Base-by-base conservation (phyloP, 1,284 basidiomycete genomes). In the Boletus smithii region DNA sequence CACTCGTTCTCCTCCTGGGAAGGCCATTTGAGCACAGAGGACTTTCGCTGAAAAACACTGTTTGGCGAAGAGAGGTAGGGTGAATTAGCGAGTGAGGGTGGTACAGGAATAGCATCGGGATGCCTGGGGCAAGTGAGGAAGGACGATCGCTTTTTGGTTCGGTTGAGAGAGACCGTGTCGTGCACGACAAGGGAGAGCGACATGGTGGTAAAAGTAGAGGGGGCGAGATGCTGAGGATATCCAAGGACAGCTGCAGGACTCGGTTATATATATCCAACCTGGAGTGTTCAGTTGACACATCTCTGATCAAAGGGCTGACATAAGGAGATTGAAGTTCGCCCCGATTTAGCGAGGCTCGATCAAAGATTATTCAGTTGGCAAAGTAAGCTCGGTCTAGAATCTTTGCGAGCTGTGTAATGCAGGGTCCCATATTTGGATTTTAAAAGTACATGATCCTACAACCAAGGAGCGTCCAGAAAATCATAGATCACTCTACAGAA, bases 71-170 rank as follows among this genome's bases (percentile, higher is more conserved):
- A 71, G 23, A 82, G 73, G 57, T 75, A 68, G 7, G 77, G 79
- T 0, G 79, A 81, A 30, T 76, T 64, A 23, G 72, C 59, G 41
- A 83, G 73, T 0, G 79, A 75, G 6, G 81, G 81, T 0, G 81
- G 81, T 2, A 83, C 71, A 29, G 80, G 81, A 23, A 49, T n/a
- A 32, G 59, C 36, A 37, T 58, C 53, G 11, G n/a, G 36, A n/a
- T 20, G 54, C 35, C 34, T 51, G 32, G 44, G 24, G 29, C 51
- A 38, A 2, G 44, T 35, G 31, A 66, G 42, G 9, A 57, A 17
- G 5, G 48, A 41, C 1, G 65, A 54, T 13, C 67, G 54, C 42
- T 35, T 54, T 36, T 46, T 51, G 20, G 42, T 22, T 11, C 18
- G 44, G 44, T 32, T 23, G 18, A 23, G n/a, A 4, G 50, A 18